Evolutionary conservation across 305 asterid species (phyloP).

Genomic region (Rubia balearica): DNA sequence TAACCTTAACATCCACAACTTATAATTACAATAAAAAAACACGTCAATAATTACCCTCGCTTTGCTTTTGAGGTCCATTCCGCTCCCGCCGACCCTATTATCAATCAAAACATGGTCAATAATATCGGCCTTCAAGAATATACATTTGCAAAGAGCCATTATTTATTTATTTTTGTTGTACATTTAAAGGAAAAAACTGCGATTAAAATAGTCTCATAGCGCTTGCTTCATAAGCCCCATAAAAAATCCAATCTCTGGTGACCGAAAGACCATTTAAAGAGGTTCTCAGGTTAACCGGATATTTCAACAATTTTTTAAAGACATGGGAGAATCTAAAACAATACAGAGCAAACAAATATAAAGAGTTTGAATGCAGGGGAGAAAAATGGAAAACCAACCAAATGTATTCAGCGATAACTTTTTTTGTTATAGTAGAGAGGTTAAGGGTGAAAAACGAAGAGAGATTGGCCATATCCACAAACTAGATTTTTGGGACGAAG

Average conservation of each 20-base stretch:
- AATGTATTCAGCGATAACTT: conserved; percentile 45
- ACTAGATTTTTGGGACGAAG: background rate
- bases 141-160: no score
- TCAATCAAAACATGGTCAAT: background rate
- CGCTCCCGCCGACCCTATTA: conserved; percentile 85
- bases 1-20: background rate
- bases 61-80: conserved; percentile 85
- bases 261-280: background rate
- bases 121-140: no score
- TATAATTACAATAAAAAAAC: background rate
- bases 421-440: conserved; percentile 36
- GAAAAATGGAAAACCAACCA: conserved; percentile 29
- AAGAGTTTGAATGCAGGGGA: no score
- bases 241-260: background rate
- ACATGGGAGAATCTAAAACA: no score
- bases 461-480: conserved; percentile 27
- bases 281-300: no score
- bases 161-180: no score
- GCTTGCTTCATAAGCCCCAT: no score
- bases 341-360: no score
- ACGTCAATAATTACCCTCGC: conserved; percentile 57
- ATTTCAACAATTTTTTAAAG: background rate
- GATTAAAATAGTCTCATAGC: no score
- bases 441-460: conserved; percentile 48
- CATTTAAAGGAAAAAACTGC: no score